Evolutionary conservation across 2,329 filamentous ascomycete genomes (phyloP).

Genomic region (Fusarium sambucinum): DNA sequence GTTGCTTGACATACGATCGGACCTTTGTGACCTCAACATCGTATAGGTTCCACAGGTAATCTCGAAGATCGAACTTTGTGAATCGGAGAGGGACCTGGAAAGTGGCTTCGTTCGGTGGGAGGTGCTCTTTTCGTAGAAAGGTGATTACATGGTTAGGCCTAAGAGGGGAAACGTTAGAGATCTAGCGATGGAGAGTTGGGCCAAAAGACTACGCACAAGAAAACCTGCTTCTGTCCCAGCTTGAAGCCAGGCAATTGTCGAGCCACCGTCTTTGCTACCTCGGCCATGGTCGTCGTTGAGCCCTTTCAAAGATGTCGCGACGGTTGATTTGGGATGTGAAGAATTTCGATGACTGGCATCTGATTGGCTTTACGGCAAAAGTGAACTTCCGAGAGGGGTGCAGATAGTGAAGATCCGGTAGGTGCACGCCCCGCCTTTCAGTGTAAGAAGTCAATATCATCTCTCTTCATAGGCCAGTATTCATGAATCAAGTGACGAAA

Average conservation of each 20-base stretch:
- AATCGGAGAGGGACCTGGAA: conserved; percentile 93
- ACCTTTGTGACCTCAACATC: conserved; percentile 77
- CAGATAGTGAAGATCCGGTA: conserved; percentile 1
- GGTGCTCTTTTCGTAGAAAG: conserved; percentile 77
- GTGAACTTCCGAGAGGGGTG: conserved; percentile 47
- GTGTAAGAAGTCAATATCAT: conserved; percentile 10
- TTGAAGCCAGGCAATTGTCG: conserved; percentile 59
- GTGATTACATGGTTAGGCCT: conserved; percentile 87
- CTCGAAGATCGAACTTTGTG: conserved; percentile 95
- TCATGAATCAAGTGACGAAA: not conserved
- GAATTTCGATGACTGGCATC: conserved; percentile 48
- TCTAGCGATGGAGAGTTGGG: conserved; percentile 1
- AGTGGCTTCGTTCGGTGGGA: conserved; percentile 83
- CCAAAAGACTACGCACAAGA: conserved; percentile 59
- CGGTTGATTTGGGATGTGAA: conserved; percentile 45
- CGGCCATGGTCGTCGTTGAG: conserved; percentile 54
- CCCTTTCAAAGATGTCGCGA: conserved; percentile 43
- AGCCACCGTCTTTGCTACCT: conserved; percentile 54
- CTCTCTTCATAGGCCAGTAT: conserved; percentile 1
- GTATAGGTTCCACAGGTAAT: conserved; percentile 93
- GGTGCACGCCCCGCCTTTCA: conserved; percentile 29
- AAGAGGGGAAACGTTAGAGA: conserved; percentile 12
- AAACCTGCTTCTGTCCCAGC: conserved; percentile 67
- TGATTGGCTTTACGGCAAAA: conserved; percentile 49
- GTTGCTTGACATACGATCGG: conserved; percentile 81